Evolutionary conservation across 179 eudicot genomes (phyloP).

Genomic region (Beta macrorhiza): DNA sequence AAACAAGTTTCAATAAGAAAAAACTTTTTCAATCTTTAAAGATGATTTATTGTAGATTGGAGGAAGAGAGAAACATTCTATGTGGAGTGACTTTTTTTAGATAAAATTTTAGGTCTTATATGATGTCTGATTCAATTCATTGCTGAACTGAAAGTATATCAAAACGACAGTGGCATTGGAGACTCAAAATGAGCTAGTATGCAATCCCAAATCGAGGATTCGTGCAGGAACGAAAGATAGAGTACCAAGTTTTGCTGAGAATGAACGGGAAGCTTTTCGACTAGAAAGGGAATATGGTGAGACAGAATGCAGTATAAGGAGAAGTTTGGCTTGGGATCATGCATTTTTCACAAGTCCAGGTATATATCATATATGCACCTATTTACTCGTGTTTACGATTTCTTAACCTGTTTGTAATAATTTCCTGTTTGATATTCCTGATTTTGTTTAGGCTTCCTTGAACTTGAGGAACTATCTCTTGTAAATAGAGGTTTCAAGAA

Average conservation of each 20-base stretch:
- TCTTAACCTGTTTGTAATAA: background rate
- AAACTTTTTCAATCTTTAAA: too few species aligned
- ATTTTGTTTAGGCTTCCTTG: slow-evolving; percentile 47
- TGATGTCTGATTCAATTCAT: background rate
- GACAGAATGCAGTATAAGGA: slow-evolving; percentile 36
- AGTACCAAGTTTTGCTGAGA: slow-evolving; percentile 18
- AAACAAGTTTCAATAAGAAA: too few species aligned
- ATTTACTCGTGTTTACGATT: background rate
- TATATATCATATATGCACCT: slow-evolving; percentile 1
- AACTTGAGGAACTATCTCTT: slow-evolving; percentile 52
- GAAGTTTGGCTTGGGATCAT: slow-evolving; percentile 68
- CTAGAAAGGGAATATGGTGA: slow-evolving; percentile 5
- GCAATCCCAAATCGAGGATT: slow-evolving; percentile 7
- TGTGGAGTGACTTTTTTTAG: too few species aligned
- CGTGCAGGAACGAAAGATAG: slow-evolving; percentile 15
- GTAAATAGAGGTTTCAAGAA: slow-evolving; percentile 49
- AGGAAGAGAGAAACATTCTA: too few species aligned
- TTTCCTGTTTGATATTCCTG: background rate
- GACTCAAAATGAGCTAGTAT: slow-evolving; percentile 25
- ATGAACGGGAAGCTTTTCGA: slow-evolving; percentile 13
- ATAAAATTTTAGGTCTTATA: too few species aligned
- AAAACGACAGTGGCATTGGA: slow-evolving; percentile 28
- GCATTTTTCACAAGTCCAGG: slow-evolving; percentile 65
- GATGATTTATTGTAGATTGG: too few species aligned
- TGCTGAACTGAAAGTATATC: background rate